Conservation (phyloP, 805 yeast species). For the Lipomyces spencermartinsiae region DNA sequence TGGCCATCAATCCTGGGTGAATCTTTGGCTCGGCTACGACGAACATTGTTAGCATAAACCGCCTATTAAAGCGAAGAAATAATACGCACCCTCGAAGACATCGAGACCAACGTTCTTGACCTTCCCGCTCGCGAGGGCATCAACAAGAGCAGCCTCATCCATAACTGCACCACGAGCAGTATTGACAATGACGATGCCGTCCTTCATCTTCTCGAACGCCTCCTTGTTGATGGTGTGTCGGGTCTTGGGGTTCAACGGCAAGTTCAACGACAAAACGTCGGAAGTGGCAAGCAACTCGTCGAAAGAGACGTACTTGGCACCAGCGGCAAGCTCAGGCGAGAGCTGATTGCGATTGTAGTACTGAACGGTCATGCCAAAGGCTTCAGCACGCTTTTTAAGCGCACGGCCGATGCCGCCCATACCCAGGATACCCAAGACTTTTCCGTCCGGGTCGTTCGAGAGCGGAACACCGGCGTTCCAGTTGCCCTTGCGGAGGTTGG, state of each 20-base stretch:
- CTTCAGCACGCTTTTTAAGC: slow-evolving; percentile 69
- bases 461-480: slow-evolving; percentile 68
- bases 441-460: slow-evolving; percentile 79
- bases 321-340: slow-evolving; percentile 66
- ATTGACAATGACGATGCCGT: slow-evolving; percentile 77
- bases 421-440: slow-evolving; percentile 79
- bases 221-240: slow-evolving; percentile 69
- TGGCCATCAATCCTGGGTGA: slow-evolving; percentile 57
- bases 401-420: slow-evolving; percentile 92
- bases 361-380: slow-evolving; percentile 78
- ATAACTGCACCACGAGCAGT: slow-evolving; percentile 88
- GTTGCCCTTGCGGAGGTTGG: slow-evolving; percentile 59
- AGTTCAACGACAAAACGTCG: slow-evolving; percentile 74
- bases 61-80: neutral
- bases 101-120: slow-evolving; percentile 66
- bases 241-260: slow-evolving; percentile 78
- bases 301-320: slow-evolving; percentile 70
- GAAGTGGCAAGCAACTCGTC: slow-evolving; percentile 69
- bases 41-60: neutral
- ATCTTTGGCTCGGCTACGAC: slow-evolving; percentile 60
- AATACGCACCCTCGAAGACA: slow-evolving; percentile 57
- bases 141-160: slow-evolving; percentile 61
- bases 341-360: slow-evolving; percentile 75
- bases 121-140: slow-evolving; percentile 59
- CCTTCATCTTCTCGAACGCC: slow-evolving; percentile 71